Conservation (phyloP, 768 basidiomycete genomes). For the Boletus rubropictus region DNA sequence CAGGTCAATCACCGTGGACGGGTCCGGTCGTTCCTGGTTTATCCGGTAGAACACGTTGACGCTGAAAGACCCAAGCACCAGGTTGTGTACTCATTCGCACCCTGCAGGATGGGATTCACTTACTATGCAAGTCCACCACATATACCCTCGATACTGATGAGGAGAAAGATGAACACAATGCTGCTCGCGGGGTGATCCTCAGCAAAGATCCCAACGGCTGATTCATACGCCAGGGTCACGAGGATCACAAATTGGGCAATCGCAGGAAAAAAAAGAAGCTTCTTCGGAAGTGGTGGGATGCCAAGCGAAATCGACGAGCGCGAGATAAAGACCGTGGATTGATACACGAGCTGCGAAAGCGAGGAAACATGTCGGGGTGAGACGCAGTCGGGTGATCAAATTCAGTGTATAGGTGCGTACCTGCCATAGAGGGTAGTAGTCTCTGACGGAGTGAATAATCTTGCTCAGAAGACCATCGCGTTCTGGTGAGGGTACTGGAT, state of each 20-base stretch:
- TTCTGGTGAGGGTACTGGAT: conserved; percentile 68
- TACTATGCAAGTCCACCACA: conserved; percentile 93
- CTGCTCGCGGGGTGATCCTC: conserved; percentile 39
- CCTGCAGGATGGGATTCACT: conserved; percentile 20
- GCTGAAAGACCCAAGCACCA: conserved; percentile 33
- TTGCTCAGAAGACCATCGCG: conserved; percentile 59
- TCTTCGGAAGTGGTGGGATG: conserved; percentile 67
- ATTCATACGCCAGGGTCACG: conserved; percentile 55
- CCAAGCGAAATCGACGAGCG: conserved; percentile 87
- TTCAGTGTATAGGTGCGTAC: conserved; percentile 33
- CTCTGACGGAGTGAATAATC: conserved; percentile 78
- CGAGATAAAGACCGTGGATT: conserved; percentile 88
- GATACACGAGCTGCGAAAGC: conserved; percentile 63
- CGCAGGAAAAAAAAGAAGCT: conserved; percentile 68
- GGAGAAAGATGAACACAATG: conserved; percentile 60
- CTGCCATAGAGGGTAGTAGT: conserved; percentile 97
- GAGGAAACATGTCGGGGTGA: not conserved
- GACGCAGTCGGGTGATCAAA: not conserved
- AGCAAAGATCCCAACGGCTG: conserved; percentile 61
- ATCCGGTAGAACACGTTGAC: conserved; percentile 85
- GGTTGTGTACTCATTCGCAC: not conserved
- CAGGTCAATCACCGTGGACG: conserved; percentile 40
- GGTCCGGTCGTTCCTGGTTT: conserved; percentile 62
- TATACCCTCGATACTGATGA: conserved; percentile 85
- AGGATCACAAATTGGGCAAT: conserved; percentile 66